Conservation (phyloP, 371 early-diverging fungal genomes). For the Blyttiomyces sp. region DNA sequence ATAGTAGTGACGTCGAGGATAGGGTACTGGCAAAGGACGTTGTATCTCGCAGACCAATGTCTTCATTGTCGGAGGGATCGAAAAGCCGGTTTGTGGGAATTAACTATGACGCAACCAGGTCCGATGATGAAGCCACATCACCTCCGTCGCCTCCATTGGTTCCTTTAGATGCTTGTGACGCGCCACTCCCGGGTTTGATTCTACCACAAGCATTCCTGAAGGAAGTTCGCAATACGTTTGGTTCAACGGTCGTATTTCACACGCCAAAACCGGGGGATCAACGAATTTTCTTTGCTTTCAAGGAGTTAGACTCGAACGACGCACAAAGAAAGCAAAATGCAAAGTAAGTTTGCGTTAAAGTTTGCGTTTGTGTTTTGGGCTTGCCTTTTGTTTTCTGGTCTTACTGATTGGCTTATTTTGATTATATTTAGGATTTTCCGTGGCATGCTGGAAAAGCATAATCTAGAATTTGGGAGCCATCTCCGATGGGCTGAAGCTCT, state of each 20-base stretch:
- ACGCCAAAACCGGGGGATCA: not conserved
- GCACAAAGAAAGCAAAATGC: no score
- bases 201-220: conserved; percentile 15
- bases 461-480: not conserved
- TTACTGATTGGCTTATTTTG: no score
- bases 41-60: not conserved
- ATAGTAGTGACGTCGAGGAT: no score
- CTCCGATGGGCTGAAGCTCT: not conserved
- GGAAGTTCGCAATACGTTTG: conserved; percentile 7
- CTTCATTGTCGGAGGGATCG: not conserved
- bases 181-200: conserved; percentile 8
- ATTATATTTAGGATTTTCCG: not conserved
- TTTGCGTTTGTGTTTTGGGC: no score
- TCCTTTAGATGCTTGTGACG: conserved; percentile 16
- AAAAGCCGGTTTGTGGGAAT: not conserved
- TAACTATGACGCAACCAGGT: not conserved
- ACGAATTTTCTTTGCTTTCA: not conserved
- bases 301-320: no score
- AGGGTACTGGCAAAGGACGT: no score
- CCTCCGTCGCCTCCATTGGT: not conserved
- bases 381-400: no score
- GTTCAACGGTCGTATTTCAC: conserved; percentile 1
- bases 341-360: no score
- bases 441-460: not conserved
- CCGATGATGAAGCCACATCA: not conserved